Conservation (phyloP, 106 monocot genomes). For the Dioscorea dumetorum region DNA sequence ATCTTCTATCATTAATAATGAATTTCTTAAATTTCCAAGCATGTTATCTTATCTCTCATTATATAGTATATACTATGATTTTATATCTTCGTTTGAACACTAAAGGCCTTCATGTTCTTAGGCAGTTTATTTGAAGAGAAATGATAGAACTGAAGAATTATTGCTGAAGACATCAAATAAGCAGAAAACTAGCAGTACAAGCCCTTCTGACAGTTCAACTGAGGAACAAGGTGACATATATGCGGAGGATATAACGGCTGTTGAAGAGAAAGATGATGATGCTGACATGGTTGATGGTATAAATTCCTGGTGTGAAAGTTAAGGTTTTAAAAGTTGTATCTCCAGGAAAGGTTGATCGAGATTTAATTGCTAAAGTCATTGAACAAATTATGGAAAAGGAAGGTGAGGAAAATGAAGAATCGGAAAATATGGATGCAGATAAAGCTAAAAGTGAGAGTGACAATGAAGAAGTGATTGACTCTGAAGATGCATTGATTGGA, state of each 20-base stretch:
- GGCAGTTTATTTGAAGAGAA: conserved; percentile 77
- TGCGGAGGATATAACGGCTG: conserved; percentile 26
- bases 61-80: no score
- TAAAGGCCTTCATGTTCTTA: conserved; percentile 9
- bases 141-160: conserved; percentile 13
- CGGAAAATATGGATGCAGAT: conserved; percentile 38
- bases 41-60: no score
- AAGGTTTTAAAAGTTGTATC: conserved; percentile 73
- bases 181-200: conserved; percentile 18
- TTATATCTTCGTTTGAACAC: no score
- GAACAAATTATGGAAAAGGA: conserved; percentile 89
- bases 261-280: conserved; percentile 57
- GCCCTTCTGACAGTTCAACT: conserved; percentile 21
- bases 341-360: conserved; percentile 60
- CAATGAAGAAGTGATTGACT: conserved; percentile 36
- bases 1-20: no score
- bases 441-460: conserved; percentile 40
- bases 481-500: conserved; percentile 23
- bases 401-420: conserved; percentile 48
- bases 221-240: conserved; percentile 29
- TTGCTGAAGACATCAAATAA: conserved; percentile 17
- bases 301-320: conserved; percentile 56
- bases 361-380: conserved; percentile 77
- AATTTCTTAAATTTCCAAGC: no score
- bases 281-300: conserved; percentile 47